Conservation (phyloP, 2,329 filamentous ascomycete genomes). For the Epichloe amarillans region DNA sequence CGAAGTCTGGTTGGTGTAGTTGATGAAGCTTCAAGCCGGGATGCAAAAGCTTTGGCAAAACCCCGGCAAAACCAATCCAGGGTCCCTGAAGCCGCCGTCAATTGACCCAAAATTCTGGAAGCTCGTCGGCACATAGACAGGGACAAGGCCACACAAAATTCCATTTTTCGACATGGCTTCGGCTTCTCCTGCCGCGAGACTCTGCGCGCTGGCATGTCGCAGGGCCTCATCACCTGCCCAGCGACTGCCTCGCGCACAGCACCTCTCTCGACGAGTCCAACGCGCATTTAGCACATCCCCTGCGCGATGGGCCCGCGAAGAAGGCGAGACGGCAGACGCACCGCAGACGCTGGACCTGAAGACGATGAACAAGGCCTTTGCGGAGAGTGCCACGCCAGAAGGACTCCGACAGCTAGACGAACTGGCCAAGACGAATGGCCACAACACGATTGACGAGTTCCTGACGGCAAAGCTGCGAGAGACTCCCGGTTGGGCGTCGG, state of each 20-base stretch:
- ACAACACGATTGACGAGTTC: conserved; percentile 20
- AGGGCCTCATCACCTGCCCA: conserved; percentile 13
- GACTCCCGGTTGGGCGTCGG: conserved; percentile 17
- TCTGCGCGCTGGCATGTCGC: conserved; percentile 23
- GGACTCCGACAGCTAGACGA: conserved; percentile 21
- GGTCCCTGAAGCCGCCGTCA: background rate
- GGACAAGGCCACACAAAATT: background rate
- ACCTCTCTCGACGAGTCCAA: conserved; percentile 12
- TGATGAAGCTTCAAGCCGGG: too few species aligned
- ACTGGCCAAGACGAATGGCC: conserved; percentile 22
- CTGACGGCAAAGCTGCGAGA: conserved; percentile 15
- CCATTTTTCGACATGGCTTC: conserved; percentile 20
- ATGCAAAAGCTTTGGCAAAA: background rate
- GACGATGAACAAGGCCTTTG: conserved; percentile 17
- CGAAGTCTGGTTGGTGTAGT: too few species aligned
- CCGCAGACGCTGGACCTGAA: conserved; percentile 16
- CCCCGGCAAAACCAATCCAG: background rate
- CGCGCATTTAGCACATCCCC: conserved; percentile 20
- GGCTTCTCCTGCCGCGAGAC: conserved; percentile 23
- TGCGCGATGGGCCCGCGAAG: conserved; percentile 13
- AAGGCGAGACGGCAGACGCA: conserved; percentile 10
- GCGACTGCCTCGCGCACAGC: conserved; percentile 12
- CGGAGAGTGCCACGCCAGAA: conserved; percentile 18
- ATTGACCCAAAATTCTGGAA: conserved; percentile 18
- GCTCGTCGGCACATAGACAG: conserved; percentile 3